Conservation (phyloP, 2,329 filamentous ascomycete species). For the Hymenoscyphus salicellus region DNA sequence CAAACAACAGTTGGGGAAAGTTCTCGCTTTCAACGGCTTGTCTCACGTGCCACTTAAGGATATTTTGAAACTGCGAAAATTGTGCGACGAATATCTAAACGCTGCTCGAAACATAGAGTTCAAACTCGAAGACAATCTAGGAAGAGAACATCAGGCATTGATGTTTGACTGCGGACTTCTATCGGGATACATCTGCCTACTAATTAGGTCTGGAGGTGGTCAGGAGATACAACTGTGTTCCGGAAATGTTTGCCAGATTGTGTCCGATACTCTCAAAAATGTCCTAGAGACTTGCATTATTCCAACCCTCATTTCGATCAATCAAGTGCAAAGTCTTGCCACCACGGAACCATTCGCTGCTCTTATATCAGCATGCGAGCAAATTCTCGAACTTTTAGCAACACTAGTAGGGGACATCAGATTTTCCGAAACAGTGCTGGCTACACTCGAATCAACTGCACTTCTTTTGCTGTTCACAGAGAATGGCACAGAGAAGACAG, state of each 20-base stretch:
- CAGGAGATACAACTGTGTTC: conserved; percentile 88
- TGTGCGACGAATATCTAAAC: conserved; percentile 73
- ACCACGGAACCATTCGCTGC: conserved; percentile 59
- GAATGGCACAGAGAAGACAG: conserved; percentile 71
- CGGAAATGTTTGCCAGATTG: conserved; percentile 75
- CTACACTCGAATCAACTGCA: conserved; percentile 77
- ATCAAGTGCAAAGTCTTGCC: conserved; percentile 67
- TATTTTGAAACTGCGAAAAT: conserved; percentile 68
- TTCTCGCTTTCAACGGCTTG: conserved; percentile 66
- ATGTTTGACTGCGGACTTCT: conserved; percentile 71
- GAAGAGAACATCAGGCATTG: conserved; percentile 58
- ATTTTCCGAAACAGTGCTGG: conserved; percentile 79
- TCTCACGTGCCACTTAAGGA: conserved; percentile 71
- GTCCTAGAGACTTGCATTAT: conserved; percentile 77
- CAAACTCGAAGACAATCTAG: conserved; percentile 64
- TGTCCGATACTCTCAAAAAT: conserved; percentile 72
- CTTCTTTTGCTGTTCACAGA: conserved; percentile 87
- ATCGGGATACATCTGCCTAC: conserved; percentile 73
- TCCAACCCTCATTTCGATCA: conserved; percentile 59
- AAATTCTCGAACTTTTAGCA: conserved; percentile 70
- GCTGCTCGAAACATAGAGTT: conserved; percentile 65
- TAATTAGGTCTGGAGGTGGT: conserved; percentile 79
- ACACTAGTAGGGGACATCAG: conserved; percentile 78
- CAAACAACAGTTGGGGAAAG: conserved; percentile 69
- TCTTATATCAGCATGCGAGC: conserved; percentile 69